phyloP scores from a whole-genome alignment of 2,329 filamentous ascomycete species.

The Fusarium sp. region DNA sequence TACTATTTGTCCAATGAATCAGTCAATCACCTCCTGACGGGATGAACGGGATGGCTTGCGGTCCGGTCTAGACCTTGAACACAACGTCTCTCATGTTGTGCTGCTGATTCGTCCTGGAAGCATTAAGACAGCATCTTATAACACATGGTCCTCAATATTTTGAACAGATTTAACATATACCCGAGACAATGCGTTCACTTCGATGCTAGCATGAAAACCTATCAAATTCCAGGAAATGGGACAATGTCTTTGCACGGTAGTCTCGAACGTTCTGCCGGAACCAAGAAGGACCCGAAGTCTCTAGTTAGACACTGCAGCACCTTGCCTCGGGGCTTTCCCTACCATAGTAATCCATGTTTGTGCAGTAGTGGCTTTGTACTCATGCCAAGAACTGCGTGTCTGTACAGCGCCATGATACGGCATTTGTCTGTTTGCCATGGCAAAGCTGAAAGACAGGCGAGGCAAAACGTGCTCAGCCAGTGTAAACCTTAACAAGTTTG shows the following conservation, averaged over 20 bases:
- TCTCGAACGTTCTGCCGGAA: not conserved
- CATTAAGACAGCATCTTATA: not conserved
- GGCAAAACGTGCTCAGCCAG: not conserved
- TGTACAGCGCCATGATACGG: not conserved
- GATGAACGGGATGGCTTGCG: not conserved
- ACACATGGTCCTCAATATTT: not conserved
- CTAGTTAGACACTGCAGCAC: constrained; percentile 5
- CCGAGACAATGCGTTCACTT: not conserved
- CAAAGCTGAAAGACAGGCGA: not conserved
- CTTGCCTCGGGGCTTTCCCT: not conserved
- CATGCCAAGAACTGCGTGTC: not conserved
- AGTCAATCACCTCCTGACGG: not conserved
- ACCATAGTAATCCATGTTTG: not conserved
- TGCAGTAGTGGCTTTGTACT: constrained; percentile 11
- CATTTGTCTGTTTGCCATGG: not conserved
- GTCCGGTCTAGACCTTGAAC: not conserved
- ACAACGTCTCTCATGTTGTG: not conserved
- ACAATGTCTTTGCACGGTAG: not conserved
- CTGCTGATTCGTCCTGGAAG: no score
- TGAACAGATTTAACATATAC: not conserved
- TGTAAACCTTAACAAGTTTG: not conserved
- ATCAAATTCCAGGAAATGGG: constrained; percentile 11
- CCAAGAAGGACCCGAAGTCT: constrained; percentile 3
- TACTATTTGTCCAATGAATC: no score
- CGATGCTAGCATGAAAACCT: not conserved